Conservation (phyloP, 345 rosid species). For the Arabis alpina region DNA sequence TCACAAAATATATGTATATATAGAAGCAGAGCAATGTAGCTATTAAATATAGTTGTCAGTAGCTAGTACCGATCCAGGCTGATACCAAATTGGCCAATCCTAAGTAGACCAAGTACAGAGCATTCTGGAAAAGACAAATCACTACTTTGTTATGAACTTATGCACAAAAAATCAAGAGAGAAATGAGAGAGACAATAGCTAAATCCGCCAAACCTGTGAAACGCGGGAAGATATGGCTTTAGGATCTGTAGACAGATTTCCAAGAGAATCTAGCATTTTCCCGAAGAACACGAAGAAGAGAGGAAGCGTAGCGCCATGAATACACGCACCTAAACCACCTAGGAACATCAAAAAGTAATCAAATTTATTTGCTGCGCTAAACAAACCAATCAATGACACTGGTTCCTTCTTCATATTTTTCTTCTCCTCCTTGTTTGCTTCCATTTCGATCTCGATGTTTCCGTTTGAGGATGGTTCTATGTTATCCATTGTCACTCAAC, state of each 20-base stretch:
- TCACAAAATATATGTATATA: not conserved
- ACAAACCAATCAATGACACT: slow-evolving; percentile 65
- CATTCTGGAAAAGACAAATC: slow-evolving; percentile 50
- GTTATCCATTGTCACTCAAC: slow-evolving; percentile 21
- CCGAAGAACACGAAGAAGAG: slow-evolving; percentile 70
- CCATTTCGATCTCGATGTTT: not conserved
- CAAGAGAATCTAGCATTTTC: slow-evolving; percentile 71
- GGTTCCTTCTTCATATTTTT: slow-evolving; percentile 28
- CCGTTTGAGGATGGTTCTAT: slow-evolving; percentile 9
- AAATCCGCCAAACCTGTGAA: slow-evolving; percentile 53
- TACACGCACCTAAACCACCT: slow-evolving; percentile 63
- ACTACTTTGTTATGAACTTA: not conserved
- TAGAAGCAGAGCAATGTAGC: not conserved
- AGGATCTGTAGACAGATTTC: slow-evolving; percentile 59
- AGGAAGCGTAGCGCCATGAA: slow-evolving; percentile 77
- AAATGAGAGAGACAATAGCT: not conserved
- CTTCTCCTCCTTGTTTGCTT: slow-evolving; percentile 16
- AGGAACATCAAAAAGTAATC: slow-evolving; percentile 64
- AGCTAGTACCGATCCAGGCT: slow-evolving; percentile 68
- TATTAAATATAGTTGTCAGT: not conserved
- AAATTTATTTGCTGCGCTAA: slow-evolving; percentile 62
- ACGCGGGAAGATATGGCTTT: slow-evolving; percentile 54
- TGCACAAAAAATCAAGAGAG: not conserved
- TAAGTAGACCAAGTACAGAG: slow-evolving; percentile 71
- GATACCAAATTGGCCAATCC: slow-evolving; percentile 59